These are phyloP conservation scores for Dipodascopsis tothii DNA, from an alignment of 805 yeast species.

Conservation along the genomic window DNA sequence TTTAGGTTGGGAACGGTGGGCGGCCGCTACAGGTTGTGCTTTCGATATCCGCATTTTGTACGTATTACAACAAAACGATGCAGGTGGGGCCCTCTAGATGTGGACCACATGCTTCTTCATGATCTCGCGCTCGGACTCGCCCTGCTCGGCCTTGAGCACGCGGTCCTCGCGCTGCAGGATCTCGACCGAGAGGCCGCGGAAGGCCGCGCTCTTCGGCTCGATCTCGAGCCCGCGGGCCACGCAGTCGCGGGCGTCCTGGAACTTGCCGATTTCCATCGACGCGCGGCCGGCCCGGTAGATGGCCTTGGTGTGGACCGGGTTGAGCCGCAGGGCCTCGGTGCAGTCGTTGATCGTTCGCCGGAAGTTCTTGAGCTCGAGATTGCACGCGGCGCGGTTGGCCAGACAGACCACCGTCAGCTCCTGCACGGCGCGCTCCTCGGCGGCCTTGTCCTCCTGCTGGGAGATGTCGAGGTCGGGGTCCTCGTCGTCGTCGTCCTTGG, in stretches of 20 bases:
- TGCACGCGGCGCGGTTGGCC: conserved; percentile 85
- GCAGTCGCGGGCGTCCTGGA: conserved; percentile 65
- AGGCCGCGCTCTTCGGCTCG: conserved; percentile 53
- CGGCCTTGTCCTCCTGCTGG: conserved; percentile 9
- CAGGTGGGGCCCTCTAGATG: neutral
- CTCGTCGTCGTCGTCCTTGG: neutral
- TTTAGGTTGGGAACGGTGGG: too few species aligned
- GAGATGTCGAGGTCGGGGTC: conserved; percentile 9
- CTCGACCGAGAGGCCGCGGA: conserved; percentile 41
- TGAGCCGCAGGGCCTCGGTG: conserved; percentile 54
- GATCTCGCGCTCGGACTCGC: conserved; percentile 34
- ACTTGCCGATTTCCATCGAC: conserved; percentile 55
- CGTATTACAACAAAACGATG: too few species aligned
- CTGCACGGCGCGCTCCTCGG: conserved; percentile 24
- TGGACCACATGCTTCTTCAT: conserved; percentile 25
- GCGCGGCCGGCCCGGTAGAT: conserved; percentile 80
- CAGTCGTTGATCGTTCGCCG: conserved; percentile 84
- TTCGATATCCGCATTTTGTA: too few species aligned
- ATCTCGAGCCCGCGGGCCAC: conserved; percentile 55
- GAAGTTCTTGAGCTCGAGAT: conserved; percentile 74
- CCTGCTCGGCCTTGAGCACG: conserved; percentile 28
- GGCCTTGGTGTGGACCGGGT: conserved; percentile 73
- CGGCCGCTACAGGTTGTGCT: too few species aligned
- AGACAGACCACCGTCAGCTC: conserved; percentile 55
- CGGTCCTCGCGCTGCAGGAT: conserved; percentile 36